These are phyloP conservation scores for Fistulina hepatica DNA, from an alignment of 1,284 basidiomycete genomes.

Conservation along the genomic window DNA sequence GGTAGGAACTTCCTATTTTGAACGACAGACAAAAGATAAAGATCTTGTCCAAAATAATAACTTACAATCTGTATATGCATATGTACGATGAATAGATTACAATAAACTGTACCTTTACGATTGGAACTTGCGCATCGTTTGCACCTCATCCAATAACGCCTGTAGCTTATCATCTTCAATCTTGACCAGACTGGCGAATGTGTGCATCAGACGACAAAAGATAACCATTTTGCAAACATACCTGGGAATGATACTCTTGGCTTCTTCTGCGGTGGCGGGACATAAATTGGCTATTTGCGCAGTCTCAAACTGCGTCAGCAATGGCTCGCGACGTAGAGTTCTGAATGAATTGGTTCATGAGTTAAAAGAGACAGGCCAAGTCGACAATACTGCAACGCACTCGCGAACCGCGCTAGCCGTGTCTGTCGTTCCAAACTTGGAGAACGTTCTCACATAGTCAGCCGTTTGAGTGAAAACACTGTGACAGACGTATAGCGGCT, in stretches of 20 bases:
- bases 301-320: slow-evolving; percentile 82
- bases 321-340: slow-evolving; percentile 63
- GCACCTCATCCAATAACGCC: slow-evolving; percentile 73
- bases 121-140: slow-evolving; percentile 84
- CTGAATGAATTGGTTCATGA: slow-evolving; percentile 25
- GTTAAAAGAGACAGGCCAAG: neutral
- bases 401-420: slow-evolving; percentile 82
- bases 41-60: too few species aligned
- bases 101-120: too few species aligned
- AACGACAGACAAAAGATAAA: too few species aligned
- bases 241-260: slow-evolving; percentile 88
- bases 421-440: slow-evolving; percentile 82
- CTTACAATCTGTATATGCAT: too few species aligned
- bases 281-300: slow-evolving; percentile 88
- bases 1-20: too few species aligned
- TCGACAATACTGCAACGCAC: slow-evolving; percentile 33
- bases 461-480: slow-evolving; percentile 90
- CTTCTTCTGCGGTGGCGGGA: slow-evolving; percentile 80
- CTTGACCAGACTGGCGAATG: slow-evolving; percentile 55
- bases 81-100: too few species aligned
- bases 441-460: slow-evolving; percentile 85
- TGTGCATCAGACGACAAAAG: neutral
- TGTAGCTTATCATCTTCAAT: slow-evolving; percentile 82
- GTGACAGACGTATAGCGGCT: slow-evolving; percentile 4
- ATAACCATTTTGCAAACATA: slow-evolving; percentile 19